These are phyloP conservation scores for Sporothrix humicola DNA, from an alignment of 2,329 filamentous ascomycete species.

Conservation along the genomic window DNA sequence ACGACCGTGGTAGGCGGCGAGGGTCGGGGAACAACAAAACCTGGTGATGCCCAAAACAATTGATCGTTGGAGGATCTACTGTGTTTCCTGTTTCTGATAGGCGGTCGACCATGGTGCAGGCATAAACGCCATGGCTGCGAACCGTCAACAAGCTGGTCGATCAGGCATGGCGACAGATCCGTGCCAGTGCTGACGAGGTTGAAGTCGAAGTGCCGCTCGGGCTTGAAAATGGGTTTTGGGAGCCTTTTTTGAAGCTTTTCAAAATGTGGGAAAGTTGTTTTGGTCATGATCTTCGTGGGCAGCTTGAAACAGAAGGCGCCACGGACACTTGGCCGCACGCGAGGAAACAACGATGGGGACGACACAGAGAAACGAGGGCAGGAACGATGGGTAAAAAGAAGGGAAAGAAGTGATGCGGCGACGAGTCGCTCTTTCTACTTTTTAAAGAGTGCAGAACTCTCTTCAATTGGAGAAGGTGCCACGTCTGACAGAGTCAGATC, in stretches of 20 bases:
- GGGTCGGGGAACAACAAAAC: constrained; percentile 3
- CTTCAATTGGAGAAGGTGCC: not conserved
- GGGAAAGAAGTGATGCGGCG: not conserved
- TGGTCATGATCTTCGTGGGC: not conserved
- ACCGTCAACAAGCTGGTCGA: not conserved
- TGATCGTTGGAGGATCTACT: constrained; percentile 6
- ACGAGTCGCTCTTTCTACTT: constrained; percentile 16
- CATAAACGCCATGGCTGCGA: not conserved
- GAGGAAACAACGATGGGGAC: constrained; percentile 6
- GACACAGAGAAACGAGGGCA: not conserved
- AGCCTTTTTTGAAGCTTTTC: constrained; percentile 14
- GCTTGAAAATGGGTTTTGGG: not conserved
- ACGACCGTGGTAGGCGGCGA: not conserved
- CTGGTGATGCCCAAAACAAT: constrained; percentile 6
- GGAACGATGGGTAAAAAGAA: not conserved
- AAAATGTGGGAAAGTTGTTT: not conserved
- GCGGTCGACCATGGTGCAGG: not conserved
- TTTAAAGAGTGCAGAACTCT: not conserved
- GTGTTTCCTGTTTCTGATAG: not conserved
- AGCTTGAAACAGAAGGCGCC: constrained; percentile 13
- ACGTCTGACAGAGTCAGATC: constrained; percentile 2
- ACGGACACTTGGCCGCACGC: not conserved
- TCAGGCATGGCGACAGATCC: not conserved
- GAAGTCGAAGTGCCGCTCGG: not conserved
- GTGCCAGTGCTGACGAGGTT: not conserved